phyloP scores from a whole-genome alignment of 176 grass and related monocot species.

The Cenchrus purpureus region DNA sequence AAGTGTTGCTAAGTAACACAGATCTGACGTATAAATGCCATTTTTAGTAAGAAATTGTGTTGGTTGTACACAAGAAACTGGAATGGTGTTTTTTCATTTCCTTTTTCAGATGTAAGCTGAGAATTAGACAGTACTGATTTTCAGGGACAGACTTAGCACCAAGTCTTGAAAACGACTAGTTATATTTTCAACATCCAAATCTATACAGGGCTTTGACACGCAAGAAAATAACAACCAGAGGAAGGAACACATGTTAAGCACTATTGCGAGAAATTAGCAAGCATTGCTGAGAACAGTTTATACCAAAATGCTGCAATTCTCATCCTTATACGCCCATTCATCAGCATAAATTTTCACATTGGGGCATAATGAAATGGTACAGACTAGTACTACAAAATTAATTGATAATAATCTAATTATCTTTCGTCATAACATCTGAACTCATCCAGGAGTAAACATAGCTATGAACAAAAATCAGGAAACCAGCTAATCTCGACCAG shows the following conservation, averaged over 20 bases:
- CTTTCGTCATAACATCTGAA: neutral
- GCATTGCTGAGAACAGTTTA: neutral
- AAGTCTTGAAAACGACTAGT: no score
- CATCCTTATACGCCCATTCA: neutral
- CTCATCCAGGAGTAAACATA: neutral
- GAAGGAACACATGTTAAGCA: neutral
- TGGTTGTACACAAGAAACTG: neutral
- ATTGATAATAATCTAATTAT: neutral
- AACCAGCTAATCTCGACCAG: neutral
- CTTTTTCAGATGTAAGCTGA: neutral
- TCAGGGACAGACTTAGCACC: no score
- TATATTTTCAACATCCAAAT: no score
- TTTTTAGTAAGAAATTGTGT: neutral
- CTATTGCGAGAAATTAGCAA: neutral
- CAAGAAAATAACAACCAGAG: no score
- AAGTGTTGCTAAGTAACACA: no score
- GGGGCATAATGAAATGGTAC: neutral
- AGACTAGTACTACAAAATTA: neutral
- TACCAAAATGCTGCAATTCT: neutral
- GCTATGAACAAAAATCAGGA: neutral
- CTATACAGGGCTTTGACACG: no score
- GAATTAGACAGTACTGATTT: neutral
- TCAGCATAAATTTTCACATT: neutral
- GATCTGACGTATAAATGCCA: no score
- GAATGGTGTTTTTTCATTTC: neutral